Percentiles rank a stretch among this genome's conserved stretches.
These are phyloP conservation scores for Vaccinium corymbosum DNA, from an alignment of 148 eudicot species.

Conservation along the genomic window DNA sequence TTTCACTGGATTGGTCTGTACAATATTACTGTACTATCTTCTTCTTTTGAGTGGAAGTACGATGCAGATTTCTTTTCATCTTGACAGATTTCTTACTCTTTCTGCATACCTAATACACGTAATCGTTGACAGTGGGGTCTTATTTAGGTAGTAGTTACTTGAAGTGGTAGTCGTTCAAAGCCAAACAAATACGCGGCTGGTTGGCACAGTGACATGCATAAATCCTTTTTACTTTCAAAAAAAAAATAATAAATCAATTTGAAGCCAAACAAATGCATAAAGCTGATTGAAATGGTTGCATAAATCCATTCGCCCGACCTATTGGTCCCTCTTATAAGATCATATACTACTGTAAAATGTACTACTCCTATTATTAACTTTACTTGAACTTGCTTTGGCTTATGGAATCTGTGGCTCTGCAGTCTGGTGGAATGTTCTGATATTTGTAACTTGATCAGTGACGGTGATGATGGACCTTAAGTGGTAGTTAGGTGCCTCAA, in stretches of 20 bases:
- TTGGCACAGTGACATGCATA: not conserved
- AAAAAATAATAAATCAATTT: not conserved
- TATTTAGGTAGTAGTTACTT: not conserved
- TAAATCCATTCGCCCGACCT: not conserved
- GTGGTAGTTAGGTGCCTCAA: not conserved
- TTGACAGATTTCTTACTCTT: not conserved
- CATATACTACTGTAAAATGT: not conserved
- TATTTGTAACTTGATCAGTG: conserved; percentile 75
- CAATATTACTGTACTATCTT: not conserved
- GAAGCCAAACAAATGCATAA: not conserved
- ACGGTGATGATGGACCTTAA: conserved; percentile 67
- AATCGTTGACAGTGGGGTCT: not conserved
- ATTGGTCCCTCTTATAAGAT: not conserved
- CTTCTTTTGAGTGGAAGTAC: not conserved
- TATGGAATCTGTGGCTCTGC: conserved; percentile 16
- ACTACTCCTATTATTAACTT: not conserved
- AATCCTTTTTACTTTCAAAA: no score
- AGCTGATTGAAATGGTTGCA: not conserved
- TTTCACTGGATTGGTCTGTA: not conserved
- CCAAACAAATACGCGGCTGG: not conserved
- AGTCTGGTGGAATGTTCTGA: conserved; percentile 85
- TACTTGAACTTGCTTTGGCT: not conserved
- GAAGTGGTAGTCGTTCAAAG: not conserved
- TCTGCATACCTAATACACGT: not conserved
- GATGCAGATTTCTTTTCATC: not conserved